phyloP scores from a whole-genome alignment of 2,329 filamentous ascomycete genomes.

The Aspergillus viridinutans region DNA sequence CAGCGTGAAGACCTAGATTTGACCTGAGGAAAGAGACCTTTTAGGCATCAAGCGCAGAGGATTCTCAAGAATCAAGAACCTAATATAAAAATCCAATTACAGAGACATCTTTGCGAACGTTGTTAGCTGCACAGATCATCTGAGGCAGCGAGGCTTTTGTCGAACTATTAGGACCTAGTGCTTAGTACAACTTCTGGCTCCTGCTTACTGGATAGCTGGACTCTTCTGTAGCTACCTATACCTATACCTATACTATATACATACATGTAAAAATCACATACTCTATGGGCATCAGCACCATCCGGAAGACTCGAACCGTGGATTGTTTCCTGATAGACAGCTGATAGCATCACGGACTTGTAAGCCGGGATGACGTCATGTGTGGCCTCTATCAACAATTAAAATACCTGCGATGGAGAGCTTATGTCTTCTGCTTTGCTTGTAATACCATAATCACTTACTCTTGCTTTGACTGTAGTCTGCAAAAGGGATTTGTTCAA shows the following conservation, averaged over 20 bases:
- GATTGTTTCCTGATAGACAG: not conserved
- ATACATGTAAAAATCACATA: not conserved
- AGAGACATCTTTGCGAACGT: not conserved
- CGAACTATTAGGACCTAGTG: no score
- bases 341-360: not conserved
- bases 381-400: not conserved
- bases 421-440: not conserved
- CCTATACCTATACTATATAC: no score
- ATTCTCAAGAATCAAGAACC: not conserved
- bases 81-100: not conserved
- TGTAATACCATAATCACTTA: not conserved
- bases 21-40: not conserved
- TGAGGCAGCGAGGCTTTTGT: not conserved
- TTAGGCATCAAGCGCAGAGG: not conserved
- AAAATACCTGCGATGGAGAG: not conserved
- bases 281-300: not conserved
- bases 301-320: not conserved
- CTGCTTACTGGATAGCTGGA: not conserved
- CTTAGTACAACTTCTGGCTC: not conserved
- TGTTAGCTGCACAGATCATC: not conserved
- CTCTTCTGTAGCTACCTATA: not conserved
- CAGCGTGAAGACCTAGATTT: not conserved
- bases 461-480: not conserved
- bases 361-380: constrained; percentile 7
- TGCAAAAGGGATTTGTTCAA: not conserved